A percentile compares a stretch with the other conserved stretches of the same genome.
phyloP scores from a whole-genome alignment of 2,329 filamentous ascomycete genomes.

The Cytospora piceae region DNA sequence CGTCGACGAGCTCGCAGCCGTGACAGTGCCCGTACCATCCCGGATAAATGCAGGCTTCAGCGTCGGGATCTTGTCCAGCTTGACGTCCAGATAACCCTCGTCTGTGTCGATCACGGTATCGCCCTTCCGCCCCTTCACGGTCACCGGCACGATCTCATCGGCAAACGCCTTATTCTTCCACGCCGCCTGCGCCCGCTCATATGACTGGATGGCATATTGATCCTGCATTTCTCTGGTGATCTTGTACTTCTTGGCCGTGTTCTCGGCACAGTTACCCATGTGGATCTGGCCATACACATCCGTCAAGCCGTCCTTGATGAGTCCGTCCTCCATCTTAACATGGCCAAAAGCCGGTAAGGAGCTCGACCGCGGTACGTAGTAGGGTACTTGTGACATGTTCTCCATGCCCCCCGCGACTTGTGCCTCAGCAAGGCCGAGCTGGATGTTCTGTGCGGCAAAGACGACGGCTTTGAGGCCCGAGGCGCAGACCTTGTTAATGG shows the following conservation, averaged over 20 bases:
- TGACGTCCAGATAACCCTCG: slow-evolving; percentile 86
- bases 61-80: slow-evolving; percentile 81
- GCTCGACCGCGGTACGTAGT: slow-evolving; percentile 84
- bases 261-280: slow-evolving; percentile 97
- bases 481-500: slow-evolving; percentile 97
- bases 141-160: slow-evolving; percentile 89
- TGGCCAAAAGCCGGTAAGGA: slow-evolving; percentile 85
- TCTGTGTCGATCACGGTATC: slow-evolving; percentile 79
- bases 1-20: slow-evolving; percentile 90
- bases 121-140: slow-evolving; percentile 81
- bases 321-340: slow-evolving; percentile 83
- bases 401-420: slow-evolving; percentile 97
- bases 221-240: slow-evolving; percentile 88
- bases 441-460: slow-evolving; percentile 91
- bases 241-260: slow-evolving; percentile 83
- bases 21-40: slow-evolving; percentile 86
- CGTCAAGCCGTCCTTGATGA: slow-evolving; percentile 93
- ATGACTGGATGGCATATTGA: slow-evolving; percentile 85
- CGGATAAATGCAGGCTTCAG: slow-evolving; percentile 90
- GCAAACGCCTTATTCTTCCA: slow-evolving; percentile 83
- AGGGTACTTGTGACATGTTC: slow-evolving; percentile 93
- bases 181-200: slow-evolving; percentile 85
- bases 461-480: slow-evolving; percentile 92
- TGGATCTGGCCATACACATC: slow-evolving; percentile 97
- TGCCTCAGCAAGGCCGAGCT: slow-evolving; percentile 85